Conservation (phyloP, 345 rosid species). For the Salix exigua region DNA sequence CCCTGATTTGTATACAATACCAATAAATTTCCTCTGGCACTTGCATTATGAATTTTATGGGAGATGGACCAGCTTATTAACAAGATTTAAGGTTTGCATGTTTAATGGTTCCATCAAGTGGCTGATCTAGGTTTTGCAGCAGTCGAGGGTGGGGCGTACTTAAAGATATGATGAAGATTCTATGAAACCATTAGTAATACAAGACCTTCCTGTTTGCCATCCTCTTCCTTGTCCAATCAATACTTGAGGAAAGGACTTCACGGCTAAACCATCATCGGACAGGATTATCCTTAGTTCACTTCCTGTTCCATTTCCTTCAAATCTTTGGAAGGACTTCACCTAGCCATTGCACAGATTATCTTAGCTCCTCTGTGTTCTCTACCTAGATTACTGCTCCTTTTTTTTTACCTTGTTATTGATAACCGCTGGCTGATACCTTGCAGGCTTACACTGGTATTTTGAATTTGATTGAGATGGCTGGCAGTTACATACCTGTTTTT, state of each 20-base stretch:
- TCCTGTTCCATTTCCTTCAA: not conserved
- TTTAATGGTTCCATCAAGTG: not conserved
- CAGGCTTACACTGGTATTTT: constrained; percentile 82
- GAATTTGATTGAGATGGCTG: constrained; percentile 65
- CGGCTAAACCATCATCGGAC: not conserved
- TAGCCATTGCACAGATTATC: not conserved
- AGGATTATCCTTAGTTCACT: not conserved
- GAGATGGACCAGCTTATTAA: not conserved
- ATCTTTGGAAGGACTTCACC: not conserved
- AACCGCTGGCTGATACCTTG: constrained; percentile 25
- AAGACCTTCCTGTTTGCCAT: not conserved
- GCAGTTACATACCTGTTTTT: constrained; percentile 56
- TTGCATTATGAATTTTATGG: not conserved
- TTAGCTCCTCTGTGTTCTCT: not conserved
- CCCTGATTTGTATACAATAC: not conserved
- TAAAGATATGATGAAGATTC: not conserved
- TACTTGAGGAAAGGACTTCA: not conserved
- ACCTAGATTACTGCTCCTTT: not conserved
- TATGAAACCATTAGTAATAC: not conserved
- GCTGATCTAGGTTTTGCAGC: not conserved
- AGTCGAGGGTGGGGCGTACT: not conserved
- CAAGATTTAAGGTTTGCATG: not conserved
- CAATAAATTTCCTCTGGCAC: not conserved
- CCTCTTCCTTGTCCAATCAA: not conserved
- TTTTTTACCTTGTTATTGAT: not conserved